Evolutionary conservation across 441 rosid species (phyloP).

Genomic region (Rhodomyrtus psidioides): DNA sequence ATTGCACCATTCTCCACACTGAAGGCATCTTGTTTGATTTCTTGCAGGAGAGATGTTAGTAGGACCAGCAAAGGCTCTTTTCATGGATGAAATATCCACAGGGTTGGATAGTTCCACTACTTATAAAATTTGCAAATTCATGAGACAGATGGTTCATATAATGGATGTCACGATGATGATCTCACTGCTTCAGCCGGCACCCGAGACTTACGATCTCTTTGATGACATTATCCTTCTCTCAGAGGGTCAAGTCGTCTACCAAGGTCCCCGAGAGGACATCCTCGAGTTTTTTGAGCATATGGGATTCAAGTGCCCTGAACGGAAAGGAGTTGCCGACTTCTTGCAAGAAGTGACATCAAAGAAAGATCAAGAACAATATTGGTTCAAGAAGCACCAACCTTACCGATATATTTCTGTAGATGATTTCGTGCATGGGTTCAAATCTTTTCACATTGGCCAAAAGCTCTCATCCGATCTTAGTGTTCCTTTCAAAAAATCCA

Average conservation of each 20-base stretch:
- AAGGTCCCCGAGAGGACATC: conserved; percentile 48
- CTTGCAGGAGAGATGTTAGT: conserved; percentile 79
- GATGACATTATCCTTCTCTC: conserved; percentile 55
- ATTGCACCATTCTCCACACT: no score
- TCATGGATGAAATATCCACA: conserved; percentile 93
- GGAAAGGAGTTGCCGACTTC: conserved; percentile 69
- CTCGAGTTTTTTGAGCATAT: conserved; percentile 50
- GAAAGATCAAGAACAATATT: conserved; percentile 63
- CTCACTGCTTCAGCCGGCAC: conserved; percentile 86
- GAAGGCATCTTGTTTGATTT: no score
- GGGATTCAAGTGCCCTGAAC: conserved; percentile 62
- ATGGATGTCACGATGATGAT: conserved; percentile 69
- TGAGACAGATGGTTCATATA: conserved; percentile 85
- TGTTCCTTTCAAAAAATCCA: conserved; percentile 36
- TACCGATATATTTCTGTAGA: conserved; percentile 7
- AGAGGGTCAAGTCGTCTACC: conserved; percentile 63
- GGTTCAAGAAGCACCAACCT: conserved; percentile 37
- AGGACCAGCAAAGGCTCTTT: conserved; percentile 73
- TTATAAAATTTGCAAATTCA: conserved; percentile 61
- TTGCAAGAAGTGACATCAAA: conserved; percentile 63
- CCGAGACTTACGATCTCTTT: conserved; percentile 55
- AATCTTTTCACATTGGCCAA: no score
- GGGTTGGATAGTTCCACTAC: conserved; percentile 90
- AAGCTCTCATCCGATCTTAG: no score
- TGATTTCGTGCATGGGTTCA: no score